phyloP scores from a whole-genome alignment of 2,329 filamentous ascomycete genomes.

The Fusarium gaditjirri region DNA sequence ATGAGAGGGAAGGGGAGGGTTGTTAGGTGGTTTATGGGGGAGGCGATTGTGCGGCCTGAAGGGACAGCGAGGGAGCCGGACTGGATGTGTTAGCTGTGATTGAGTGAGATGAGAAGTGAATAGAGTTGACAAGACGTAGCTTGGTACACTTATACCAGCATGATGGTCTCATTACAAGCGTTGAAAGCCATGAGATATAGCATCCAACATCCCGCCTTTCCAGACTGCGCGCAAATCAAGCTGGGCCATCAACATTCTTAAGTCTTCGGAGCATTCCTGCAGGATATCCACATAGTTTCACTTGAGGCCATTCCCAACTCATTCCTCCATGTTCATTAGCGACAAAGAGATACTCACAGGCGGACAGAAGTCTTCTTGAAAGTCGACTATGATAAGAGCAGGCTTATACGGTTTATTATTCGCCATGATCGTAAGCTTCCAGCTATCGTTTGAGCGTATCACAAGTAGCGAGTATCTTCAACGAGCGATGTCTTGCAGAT shows the following conservation, averaged over 20 bases:
- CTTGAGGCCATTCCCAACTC: not conserved
- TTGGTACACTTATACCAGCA: not conserved
- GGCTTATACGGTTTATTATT: constrained; percentile 53
- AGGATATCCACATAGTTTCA: not conserved
- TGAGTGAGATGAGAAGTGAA: too few relatives aligned
- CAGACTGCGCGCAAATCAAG: not conserved
- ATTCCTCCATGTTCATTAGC: not conserved
- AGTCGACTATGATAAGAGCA: constrained; percentile 79
- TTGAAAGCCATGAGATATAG: not conserved
- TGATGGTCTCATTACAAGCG: not conserved
- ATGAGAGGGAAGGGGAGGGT: constrained; percentile 75
- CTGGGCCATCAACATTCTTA: not conserved
- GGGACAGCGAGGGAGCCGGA: constrained; percentile 86
- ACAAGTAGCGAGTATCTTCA: not conserved
- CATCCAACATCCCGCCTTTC: too few relatives aligned
- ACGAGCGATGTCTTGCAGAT: not conserved
- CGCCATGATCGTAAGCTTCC: not conserved
- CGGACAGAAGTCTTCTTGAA: constrained; percentile 95
- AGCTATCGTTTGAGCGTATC: not conserved
- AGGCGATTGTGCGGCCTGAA: constrained; percentile 75
- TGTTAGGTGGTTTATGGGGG: constrained; percentile 80
- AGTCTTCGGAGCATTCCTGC: not conserved
- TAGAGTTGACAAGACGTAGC: too few relatives aligned
- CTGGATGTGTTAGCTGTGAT: constrained; percentile 57
- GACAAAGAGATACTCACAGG: constrained; percentile 68